Conservation (phyloP, 176 grass and related monocot species). For the Metroxylon sagu region DNA sequence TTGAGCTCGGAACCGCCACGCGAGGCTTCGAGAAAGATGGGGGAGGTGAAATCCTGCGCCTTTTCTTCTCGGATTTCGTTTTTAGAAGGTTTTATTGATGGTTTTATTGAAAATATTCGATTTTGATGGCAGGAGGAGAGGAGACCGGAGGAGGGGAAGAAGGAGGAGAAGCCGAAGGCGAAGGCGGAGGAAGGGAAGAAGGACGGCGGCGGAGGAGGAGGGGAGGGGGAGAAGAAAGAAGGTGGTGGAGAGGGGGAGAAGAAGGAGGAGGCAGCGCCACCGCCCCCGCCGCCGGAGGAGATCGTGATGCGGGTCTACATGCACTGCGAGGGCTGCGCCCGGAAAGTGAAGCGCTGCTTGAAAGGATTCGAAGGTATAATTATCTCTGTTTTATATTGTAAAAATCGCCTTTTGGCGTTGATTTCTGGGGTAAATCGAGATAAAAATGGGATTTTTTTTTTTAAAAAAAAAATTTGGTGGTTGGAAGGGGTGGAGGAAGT, state of each 20-base stretch:
- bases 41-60: constrained; percentile 35
- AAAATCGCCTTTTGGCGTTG: not conserved
- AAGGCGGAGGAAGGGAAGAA: constrained; percentile 25
- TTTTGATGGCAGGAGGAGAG: constrained; percentile 32
- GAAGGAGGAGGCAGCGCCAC: constrained; percentile 24
- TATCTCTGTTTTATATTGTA: not conserved
- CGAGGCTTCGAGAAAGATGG: constrained; percentile 27
- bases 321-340: constrained; percentile 92
- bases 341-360: constrained; percentile 80
- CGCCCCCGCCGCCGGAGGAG: constrained; percentile 66
- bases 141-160: constrained; percentile 26
- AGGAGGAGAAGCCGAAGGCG: constrained; percentile 26
- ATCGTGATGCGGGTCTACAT: constrained; percentile 96
- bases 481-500: constrained; percentile 71
- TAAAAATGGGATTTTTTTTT: not conserved
- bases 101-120: not conserved
- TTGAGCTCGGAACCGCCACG: no score
- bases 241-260: constrained; percentile 16
- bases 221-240: constrained; percentile 3
- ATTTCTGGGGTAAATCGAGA: not conserved
- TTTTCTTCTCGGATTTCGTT: not conserved
- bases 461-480: no score
- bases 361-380: constrained; percentile 64
- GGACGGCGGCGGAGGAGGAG: constrained; percentile 26
- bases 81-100: not conserved